Evolutionary conservation across 2,329 filamentous ascomycete genomes (phyloP).

Genomic region (Claviceps sp.): DNA sequence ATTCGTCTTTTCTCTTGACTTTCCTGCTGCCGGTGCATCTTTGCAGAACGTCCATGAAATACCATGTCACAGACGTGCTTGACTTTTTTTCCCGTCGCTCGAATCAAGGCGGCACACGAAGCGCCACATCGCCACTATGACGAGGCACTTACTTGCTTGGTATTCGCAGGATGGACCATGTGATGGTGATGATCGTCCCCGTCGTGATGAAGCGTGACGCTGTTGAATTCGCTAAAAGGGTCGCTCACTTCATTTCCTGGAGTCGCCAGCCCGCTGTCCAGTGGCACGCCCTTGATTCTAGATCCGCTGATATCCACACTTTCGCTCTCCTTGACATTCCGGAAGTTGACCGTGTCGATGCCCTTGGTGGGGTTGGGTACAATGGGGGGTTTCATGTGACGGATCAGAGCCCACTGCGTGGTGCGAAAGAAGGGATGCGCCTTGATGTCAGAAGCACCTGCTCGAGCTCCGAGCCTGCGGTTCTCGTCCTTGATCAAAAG

Average conservation of each 20-base stretch:
- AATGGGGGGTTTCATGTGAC: constrained; percentile 96
- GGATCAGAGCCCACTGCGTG: constrained; percentile 91
- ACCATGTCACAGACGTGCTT: too few relatives aligned
- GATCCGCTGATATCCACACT: constrained; percentile 73
- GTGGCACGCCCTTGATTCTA: constrained; percentile 61
- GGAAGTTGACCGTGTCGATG: constrained; percentile 91
- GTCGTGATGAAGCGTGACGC: constrained; percentile 91
- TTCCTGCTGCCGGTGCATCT: background rate
- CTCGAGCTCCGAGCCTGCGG: constrained; percentile 79
- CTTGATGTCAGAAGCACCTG: constrained; percentile 94
- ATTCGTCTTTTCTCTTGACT: background rate
- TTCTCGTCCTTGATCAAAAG: constrained; percentile 97
- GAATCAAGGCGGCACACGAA: background rate
- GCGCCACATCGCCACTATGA: constrained; percentile 3
- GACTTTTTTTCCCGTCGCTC: background rate
- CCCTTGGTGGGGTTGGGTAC: constrained; percentile 82
- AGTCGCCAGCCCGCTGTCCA: constrained; percentile 75
- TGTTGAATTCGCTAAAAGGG: constrained; percentile 98
- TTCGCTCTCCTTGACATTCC: constrained; percentile 93
- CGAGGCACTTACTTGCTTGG: constrained; percentile 3
- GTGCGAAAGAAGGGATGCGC: constrained; percentile 89
- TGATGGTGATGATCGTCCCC: constrained; percentile 54
- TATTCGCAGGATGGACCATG: constrained; percentile 10
- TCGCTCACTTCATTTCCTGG: constrained; percentile 71
- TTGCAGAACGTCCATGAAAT: background rate